Evolutionary conservation across 352 stramenopile species (phyloP), one percentile per base, ranked within the genome.

Genomic region (Globisporangium splendens): DNA sequence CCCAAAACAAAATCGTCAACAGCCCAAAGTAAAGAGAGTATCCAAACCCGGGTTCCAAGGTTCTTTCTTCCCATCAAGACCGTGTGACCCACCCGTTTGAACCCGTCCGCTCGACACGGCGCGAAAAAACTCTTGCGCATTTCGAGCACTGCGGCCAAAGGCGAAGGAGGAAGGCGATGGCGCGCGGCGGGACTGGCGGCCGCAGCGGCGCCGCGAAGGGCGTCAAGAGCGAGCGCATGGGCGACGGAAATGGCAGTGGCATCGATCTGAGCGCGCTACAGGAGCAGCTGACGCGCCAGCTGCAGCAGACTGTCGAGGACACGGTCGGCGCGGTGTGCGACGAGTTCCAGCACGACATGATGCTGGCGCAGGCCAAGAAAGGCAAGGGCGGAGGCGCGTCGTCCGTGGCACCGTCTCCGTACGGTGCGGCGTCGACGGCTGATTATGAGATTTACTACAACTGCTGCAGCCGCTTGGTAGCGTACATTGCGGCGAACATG

Each of bases 401-500:
- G 53, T 53, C 55, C 18, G 41, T 51, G 47, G 52, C 52, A 41
- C 61, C 54, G 53, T 14, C 54, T 1, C 54, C 60, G 20, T 59
- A 39, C 39, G 61, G 22, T n/a, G 56, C 33, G 59, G 66, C 43
- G 49, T 56, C 35, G 17, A 64, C 58, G 7, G 61, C 49, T 8
- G 73, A 76, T 59, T 89, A 89, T 59, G 75, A 91, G 35, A 33
- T 66, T 18, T 89, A 84, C 65, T 77, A 83, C 63, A 63, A 42
- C 21, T 75, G 70, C 60, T 91, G 82, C 70, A 65, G 73, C 48
- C 74, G 66, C 14, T 61, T 91, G 46, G 77, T 89, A 43, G 39
- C 65, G 52, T 91, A 88, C 63, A 89, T 91, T 51, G 33, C 64
- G 28, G 62, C 69, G 24, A 73, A 88, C 69, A 89, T 92, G 79